These are phyloP conservation scores for Mortierella alpina DNA, from an alignment of 192 early-diverging fungal genomes.

Conservation along the genomic window DNA sequence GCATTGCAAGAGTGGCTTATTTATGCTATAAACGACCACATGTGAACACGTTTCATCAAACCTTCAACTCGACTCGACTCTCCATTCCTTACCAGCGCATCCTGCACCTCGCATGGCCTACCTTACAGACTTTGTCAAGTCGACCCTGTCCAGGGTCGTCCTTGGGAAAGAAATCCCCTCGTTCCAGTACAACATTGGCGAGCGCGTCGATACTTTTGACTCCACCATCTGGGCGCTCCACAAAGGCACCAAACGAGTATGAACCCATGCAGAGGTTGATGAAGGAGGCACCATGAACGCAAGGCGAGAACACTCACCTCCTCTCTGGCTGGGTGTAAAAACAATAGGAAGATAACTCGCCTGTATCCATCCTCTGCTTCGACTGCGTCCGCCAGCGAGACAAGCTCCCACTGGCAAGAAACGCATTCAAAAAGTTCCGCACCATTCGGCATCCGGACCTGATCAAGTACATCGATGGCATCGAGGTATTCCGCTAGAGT, in stretches of 20 bases:
- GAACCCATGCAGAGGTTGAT: not conserved
- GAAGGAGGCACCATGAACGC: not conserved
- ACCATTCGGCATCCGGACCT: slow-evolving; percentile 93
- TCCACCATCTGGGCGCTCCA: slow-evolving; percentile 76
- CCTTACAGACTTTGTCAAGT: slow-evolving; percentile 55
- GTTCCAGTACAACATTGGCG: slow-evolving; percentile 76
- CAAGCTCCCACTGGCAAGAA: slow-evolving; percentile 84
- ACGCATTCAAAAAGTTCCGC: slow-evolving; percentile 86
- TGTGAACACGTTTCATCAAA: not conserved
- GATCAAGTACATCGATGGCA: slow-evolving; percentile 86
- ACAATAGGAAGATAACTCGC: slow-evolving; percentile 69
- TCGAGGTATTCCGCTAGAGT: slow-evolving; percentile 69
- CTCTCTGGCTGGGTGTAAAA: not conserved
- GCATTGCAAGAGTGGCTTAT: too few relatives aligned
- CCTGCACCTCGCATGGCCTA: slow-evolving; percentile 29
- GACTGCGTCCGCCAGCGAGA: slow-evolving; percentile 74
- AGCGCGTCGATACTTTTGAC: slow-evolving; percentile 67
- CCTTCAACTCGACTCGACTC: not conserved
- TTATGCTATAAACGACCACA: too few relatives aligned
- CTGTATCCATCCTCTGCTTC: slow-evolving; percentile 87
- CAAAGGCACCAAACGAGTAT: slow-evolving; percentile 74
- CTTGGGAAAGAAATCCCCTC: slow-evolving; percentile 70
- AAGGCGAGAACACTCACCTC: not conserved
- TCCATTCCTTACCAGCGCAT: not conserved
- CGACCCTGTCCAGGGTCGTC: slow-evolving; percentile 56